These are phyloP conservation scores for Leccinum boreale DNA, from an alignment of 768 basidiomycete genomes.

Conservation along the genomic window DNA sequence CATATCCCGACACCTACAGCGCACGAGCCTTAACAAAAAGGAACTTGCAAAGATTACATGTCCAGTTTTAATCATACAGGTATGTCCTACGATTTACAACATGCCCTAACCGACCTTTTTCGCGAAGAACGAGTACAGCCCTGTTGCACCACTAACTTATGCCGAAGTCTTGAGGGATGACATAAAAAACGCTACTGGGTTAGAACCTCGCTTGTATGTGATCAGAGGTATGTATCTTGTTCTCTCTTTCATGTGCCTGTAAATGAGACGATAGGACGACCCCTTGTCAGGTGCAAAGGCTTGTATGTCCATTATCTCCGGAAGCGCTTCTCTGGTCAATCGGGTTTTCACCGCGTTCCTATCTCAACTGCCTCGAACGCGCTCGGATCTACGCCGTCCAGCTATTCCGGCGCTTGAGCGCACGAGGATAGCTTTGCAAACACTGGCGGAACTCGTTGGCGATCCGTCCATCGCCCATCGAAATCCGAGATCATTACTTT, in stretches of 20 bases:
- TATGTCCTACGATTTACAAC: conserved; percentile 25
- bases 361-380: conserved; percentile 45
- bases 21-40: conserved; percentile 48
- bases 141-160: conserved; percentile 49
- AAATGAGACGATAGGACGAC: not conserved
- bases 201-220: conserved; percentile 50
- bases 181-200: conserved; percentile 44
- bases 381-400: conserved; percentile 46
- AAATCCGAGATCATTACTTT: conserved; percentile 59
- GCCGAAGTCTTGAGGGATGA: conserved; percentile 53
- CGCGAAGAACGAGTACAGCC: conserved; percentile 57
- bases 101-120: conserved; percentile 1
- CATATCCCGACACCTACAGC: conserved; percentile 35
- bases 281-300: conserved; percentile 47
- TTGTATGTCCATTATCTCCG: conserved; percentile 52
- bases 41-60: conserved; percentile 52
- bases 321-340: conserved; percentile 59
- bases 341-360: conserved; percentile 64
- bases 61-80: conserved; percentile 70
- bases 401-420: conserved; percentile 39
- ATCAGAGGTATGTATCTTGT: conserved; percentile 50
- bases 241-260: not conserved
- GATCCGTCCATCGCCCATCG: conserved; percentile 45
- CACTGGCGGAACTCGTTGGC: conserved; percentile 49
- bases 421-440: conserved; percentile 52